Evolutionary conservation across 1,284 basidiomycete genomes (phyloP), one percentile per base, ranked within the genome.

Genomic region (Ustilago tritici): DNA sequence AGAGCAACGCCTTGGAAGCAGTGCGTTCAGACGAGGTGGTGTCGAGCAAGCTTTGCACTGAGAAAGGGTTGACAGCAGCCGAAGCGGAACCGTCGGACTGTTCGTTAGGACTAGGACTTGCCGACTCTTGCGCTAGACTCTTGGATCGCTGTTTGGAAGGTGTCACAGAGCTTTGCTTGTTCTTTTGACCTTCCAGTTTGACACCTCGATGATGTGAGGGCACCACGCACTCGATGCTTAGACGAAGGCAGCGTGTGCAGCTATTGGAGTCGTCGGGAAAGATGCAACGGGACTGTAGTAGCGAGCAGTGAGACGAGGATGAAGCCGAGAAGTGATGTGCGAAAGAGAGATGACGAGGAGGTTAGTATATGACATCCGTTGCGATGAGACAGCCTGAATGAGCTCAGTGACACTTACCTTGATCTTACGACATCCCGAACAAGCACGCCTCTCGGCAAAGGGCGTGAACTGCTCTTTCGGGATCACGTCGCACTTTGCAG

Each of bases 401-500:
- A 19, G 49, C 35, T 40, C 19, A 34, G 28, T 46, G 52, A 28
- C 17, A 61, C 58, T 61, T 31, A 57, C 62, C 58, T 78, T 78
- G 67, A 78, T 78, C 67, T 70, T 78, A n/a, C 75, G 70, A 61
- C 75, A 78, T 12, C 75, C 75, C 2, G 67, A 63, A 57, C 75
- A 78, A 23, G 75, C 75, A 2, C 70, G 62, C 54, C 70, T 61
- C 36, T 78, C 75, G 8, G 75, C 75, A 49, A 73, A 78, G 17
- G 75, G 75, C 23, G 70, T 73, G 47, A 65, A 65, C 36, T 73
- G 75, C 64, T 73, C 75, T 58, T 73, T 78, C 15, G 70, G 63
- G 56, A 78, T 70, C 49, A 78, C 75, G 70, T 78, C 75, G 70
- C 75, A 78, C 70, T 78, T 78, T 62, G 75, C 75, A 34, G 75